Evolutionary conservation across 2,329 filamentous ascomycete species (phyloP), one percentile per base, ranked within the genome.

Genomic region (Diaporthe ampelina): DNA sequence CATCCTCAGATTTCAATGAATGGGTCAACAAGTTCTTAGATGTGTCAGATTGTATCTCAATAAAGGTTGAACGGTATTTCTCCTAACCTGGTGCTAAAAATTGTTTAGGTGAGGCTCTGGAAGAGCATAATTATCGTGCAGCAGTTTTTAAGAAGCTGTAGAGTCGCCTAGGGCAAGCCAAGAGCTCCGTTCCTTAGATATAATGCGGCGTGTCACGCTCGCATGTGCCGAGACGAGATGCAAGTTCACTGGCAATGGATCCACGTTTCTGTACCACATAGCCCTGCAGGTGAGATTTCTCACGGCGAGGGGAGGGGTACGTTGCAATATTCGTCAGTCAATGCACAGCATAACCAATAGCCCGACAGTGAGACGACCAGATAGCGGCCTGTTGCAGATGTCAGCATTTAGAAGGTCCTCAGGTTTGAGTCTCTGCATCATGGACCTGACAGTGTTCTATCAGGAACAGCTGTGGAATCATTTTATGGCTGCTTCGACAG

Each of bases 251-350:
- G 59, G 26, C 10, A 48, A 1, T 65, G 40, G 19, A 21, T 32
- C 59, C 59, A 48, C 59, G 40, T 48, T 48, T 65, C 59, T 48
- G 40, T 65, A 32, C 59, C 40, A 65, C 59, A 32, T 17, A 50
- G 19, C 26, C 43, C 19, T 65, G 43, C 43, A 24, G 26, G 43
- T 35, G 59, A 65, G 43, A 50, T 1, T n/a, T 35, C 26, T 65
- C 43, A 35, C 61, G 21, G 11, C 26, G 19, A 65, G 48, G 43
- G 19, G 61, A 65, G 61, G 61, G 61, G 61, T 65, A 50, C 24
- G 61, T 65, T 65, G 11, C 61, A 65, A 35, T 65, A 0, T 19
- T 50, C 40, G 43, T 50, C 43, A 10, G 43, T 35, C 61, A 65
- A 35, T 50, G 21, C 19, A 50, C 26, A 35, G 19, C 32, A 65